Evolutionary conservation across 2,329 filamentous ascomycete genomes (phyloP), one percentile per base, ranked within the genome.

Genomic region (Epichloe amarillans): DNA sequence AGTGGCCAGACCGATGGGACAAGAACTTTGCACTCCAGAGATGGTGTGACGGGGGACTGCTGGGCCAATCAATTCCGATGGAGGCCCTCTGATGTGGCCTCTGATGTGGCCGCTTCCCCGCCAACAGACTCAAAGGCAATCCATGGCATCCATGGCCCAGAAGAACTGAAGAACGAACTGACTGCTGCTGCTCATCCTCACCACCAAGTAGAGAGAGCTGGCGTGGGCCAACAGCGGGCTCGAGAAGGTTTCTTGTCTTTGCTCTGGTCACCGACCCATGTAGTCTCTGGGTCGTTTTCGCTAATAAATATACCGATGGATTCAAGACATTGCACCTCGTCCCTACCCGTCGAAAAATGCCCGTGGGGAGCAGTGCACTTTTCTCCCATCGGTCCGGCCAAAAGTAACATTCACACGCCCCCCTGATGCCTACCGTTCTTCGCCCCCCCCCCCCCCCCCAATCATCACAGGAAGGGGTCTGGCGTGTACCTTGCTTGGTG

Each of bases 401-500:
- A 38, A 40, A 38, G 35, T 7, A 30, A 15, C 46, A 23, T 41
- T 35, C 39, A 43, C 47, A 42, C 47, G 41, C 41, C 41, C 41
- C 40, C 21, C 5, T 12, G 10, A 6, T 42, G 17, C 40, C 19
- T 7, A 14, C 12, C 3, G 19, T 42, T 21, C 23, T 42, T 4
- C 10, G 8, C 40, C 21, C 14, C 10, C 40, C 40, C 17, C 21
- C 6, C 21, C 21, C 21, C 21, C 21, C 19, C 1, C n/a, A n/a
- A 19, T 23, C 21, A 12, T 33, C 45, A 15, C 45, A 48, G 33
- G 37, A 48, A 35, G 46, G 36, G 37, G 46, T 35, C 46, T 11
- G 46, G 23, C 10, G 46, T 38, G 45, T 46, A 35, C 45, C 44
- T 47, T 44, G 49, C n/a, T 39, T 50, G 42, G 37, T 49, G 30